A percentile compares a stretch with the other conserved stretches of the same genome.
Evolutionary conservation across 1,284 basidiomycete species (phyloP).

Genomic region (Paramarasmius palmivorus): DNA sequence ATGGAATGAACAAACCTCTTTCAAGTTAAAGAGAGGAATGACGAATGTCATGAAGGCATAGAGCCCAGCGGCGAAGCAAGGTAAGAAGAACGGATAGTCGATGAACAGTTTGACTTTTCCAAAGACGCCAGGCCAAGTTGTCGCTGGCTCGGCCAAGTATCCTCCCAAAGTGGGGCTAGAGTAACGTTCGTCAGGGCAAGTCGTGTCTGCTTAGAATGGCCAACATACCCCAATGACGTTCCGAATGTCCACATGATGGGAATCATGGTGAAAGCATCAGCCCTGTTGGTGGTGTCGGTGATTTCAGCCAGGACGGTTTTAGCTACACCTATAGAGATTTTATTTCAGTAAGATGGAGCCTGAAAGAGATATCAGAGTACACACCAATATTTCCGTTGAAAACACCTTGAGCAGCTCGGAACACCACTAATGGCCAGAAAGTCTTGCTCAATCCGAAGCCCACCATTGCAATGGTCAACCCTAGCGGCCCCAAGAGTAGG

Average conservation of each 20-base stretch:
- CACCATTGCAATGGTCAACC: constrained; percentile 32
- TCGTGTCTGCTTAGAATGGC: not conserved
- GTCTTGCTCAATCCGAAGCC: constrained; percentile 35
- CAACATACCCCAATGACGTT: constrained; percentile 2
- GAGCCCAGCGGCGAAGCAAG: constrained; percentile 34
- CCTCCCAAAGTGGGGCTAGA: too few relatives aligned
- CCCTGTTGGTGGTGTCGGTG: constrained; percentile 17
- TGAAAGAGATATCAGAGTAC: not conserved
- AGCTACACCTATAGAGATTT: constrained; percentile 2
- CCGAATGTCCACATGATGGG: constrained; percentile 14
- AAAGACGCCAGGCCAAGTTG: constrained; percentile 36
- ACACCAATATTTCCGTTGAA: constrained; percentile 20
- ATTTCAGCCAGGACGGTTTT: constrained; percentile 20
- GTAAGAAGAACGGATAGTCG: constrained; percentile 42
- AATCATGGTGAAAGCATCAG: constrained; percentile 16
- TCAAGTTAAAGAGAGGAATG: constrained; percentile 27
- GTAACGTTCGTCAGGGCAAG: too few relatives aligned
- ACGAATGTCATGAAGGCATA: constrained; percentile 30
- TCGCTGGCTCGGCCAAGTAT: constrained; percentile 37
- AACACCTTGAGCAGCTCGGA: constrained; percentile 22
- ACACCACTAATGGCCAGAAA: constrained; percentile 21
- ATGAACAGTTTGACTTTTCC: constrained; percentile 30
- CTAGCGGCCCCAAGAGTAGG: constrained; percentile 36
- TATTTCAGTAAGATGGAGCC: not conserved
- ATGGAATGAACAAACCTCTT: constrained; percentile 27